A percentile compares a stretch with the other conserved stretches of the same genome.
Evolutionary conservation across 2,329 filamentous ascomycete genomes (phyloP).

Genomic region (Epichloe amarillans): DNA sequence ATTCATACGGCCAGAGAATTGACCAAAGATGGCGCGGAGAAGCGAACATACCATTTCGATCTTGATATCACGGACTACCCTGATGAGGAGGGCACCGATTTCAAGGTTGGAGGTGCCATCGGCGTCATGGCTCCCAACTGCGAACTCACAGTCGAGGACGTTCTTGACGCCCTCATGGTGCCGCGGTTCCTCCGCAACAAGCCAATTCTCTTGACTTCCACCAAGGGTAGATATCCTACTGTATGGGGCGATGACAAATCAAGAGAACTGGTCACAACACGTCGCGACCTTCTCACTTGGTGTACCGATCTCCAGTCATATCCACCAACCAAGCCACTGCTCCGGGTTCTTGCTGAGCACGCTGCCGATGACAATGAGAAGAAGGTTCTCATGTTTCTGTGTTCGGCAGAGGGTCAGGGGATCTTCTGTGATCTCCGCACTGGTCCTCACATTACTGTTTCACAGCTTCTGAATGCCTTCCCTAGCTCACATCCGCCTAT

Average conservation of each 20-base stretch:
- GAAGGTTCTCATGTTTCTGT: constrained; percentile 77
- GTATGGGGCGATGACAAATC: constrained; percentile 90
- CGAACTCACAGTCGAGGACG: constrained; percentile 59
- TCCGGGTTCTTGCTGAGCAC: constrained; percentile 77
- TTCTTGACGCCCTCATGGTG: constrained; percentile 70
- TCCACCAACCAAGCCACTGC: constrained; percentile 74
- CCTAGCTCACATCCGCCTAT: constrained; percentile 83
- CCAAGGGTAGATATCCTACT: constrained; percentile 80
- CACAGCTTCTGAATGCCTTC: constrained; percentile 82
- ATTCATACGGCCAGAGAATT: constrained; percentile 76
- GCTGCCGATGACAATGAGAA: constrained; percentile 69
- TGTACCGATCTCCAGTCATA: constrained; percentile 89
- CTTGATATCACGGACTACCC: constrained; percentile 94
- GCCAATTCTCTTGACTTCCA: constrained; percentile 66
- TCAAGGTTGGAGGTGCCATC: constrained; percentile 92
- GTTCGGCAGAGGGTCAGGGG: constrained; percentile 75
- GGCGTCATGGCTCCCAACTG: constrained; percentile 86
- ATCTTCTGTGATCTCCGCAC: constrained; percentile 91
- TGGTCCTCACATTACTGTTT: constrained; percentile 70
- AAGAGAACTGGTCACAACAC: constrained; percentile 76
- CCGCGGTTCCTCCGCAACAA: constrained; percentile 76
- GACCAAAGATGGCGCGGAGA: constrained; percentile 79
- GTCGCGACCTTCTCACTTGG: constrained; percentile 88
- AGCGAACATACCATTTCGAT: constrained; percentile 95
- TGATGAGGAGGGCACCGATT: constrained; percentile 70